Percentiles rank a stretch among this genome's conserved stretches.
These are phyloP conservation scores for Furcasterigmium sp. DNA, from an alignment of 2,329 filamentous ascomycete species.

Conservation along the genomic window DNA sequence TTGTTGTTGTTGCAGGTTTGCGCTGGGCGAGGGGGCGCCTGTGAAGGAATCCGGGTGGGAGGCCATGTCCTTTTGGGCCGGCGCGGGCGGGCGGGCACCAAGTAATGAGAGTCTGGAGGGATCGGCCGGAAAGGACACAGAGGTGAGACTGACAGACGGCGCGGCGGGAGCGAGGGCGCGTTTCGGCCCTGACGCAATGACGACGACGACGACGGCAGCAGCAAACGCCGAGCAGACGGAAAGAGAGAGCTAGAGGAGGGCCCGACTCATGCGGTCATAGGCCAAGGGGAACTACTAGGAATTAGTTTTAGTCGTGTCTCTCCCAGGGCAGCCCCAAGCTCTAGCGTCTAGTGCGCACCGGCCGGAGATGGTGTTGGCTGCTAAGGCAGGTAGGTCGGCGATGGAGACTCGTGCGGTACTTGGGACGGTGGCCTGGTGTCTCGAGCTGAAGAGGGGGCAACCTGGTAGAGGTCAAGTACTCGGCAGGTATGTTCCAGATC, in stretches of 20 bases:
- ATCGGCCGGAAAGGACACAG: no score
- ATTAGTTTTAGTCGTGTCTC: no score
- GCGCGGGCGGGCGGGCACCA: neutral
- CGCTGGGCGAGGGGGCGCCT: constrained; percentile 6
- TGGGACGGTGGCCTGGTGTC: no score
- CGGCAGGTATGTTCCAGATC: no score
- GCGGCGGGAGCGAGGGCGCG: neutral
- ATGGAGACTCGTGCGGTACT: no score
- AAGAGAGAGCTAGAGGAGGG: neutral
- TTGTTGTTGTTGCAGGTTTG: neutral
- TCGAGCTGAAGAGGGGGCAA: no score
- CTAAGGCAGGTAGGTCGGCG: no score
- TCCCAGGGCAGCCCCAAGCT: no score
- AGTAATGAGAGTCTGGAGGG: neutral
- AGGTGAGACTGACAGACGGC: neutral
- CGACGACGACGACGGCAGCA: neutral
- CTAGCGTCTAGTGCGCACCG: no score
- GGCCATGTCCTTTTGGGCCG: neutral
- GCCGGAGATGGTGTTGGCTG: no score
- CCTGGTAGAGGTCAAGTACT: no score
- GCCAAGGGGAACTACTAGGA: no score
- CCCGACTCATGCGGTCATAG: constrained; percentile 1
- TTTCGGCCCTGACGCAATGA: constrained; percentile 1
- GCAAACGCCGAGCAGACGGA: neutral
- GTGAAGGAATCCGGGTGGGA: neutral